These are phyloP conservation scores for Irpex sp. DNA, from an alignment of 1,284 basidiomycete genomes.

Conservation along the genomic window DNA sequence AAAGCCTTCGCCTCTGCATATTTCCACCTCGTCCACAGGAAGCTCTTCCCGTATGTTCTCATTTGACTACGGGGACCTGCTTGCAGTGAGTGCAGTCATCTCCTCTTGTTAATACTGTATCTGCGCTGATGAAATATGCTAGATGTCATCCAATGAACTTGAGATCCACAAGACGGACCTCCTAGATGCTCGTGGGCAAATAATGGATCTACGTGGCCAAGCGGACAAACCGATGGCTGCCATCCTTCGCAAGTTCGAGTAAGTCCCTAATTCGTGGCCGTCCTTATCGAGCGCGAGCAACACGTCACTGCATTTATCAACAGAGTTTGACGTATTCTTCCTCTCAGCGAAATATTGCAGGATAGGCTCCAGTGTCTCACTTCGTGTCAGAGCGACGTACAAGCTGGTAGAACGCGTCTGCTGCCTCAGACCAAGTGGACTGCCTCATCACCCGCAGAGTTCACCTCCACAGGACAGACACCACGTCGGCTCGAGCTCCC, in stretches of 20 bases:
- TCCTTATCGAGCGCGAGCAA: conserved; percentile 1
- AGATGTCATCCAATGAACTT: conserved; percentile 10
- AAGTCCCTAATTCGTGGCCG: background rate
- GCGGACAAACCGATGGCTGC: background rate
- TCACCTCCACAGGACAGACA: background rate
- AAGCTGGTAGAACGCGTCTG: background rate
- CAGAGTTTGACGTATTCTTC: background rate
- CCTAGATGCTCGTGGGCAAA: background rate
- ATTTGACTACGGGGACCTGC: conserved; percentile 15
- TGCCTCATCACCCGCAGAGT: background rate
- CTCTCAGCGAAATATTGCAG: conserved; percentile 11
- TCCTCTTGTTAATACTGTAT: background rate
- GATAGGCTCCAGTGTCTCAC: conserved; percentile 14
- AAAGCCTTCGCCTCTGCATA: background rate
- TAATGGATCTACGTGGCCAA: background rate
- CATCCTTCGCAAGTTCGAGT: conserved; percentile 3
- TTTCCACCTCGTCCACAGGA: background rate
- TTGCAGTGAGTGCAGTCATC: conserved; percentile 13
- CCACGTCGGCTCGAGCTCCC: background rate
- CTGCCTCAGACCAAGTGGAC: conserved; percentile 11
- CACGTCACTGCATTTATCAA: background rate
- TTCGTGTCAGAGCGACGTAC: conserved; percentile 4
- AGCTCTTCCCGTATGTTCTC: background rate
- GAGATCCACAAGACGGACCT: background rate
- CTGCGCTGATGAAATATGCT: background rate